Evolutionary conservation across 768 basidiomycete species (phyloP).

Genomic region (Agaricus subrufescens): DNA sequence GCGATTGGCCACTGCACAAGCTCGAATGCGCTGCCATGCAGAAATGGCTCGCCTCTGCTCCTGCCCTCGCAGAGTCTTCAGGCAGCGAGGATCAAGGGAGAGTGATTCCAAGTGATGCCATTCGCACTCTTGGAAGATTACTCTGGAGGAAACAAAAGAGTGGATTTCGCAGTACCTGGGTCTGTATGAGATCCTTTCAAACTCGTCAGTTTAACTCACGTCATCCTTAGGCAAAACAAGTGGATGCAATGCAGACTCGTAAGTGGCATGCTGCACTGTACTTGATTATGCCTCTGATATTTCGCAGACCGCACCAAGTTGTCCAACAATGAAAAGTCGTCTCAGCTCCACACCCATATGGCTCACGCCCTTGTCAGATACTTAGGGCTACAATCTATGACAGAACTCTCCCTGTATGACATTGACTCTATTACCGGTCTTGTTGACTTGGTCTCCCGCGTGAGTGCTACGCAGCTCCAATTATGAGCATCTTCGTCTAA

Average conservation of each 20-base stretch:
- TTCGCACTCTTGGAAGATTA: conserved; percentile 75
- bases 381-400: conserved; percentile 52
- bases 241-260: conserved; percentile 78
- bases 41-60: conserved; percentile 43
- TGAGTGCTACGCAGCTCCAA: conserved; percentile 24
- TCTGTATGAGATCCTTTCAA: conserved; percentile 24
- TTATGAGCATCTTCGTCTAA: neutral
- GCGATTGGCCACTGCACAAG: conserved; percentile 75
- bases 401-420: conserved; percentile 54
- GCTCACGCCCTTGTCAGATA: conserved; percentile 74
- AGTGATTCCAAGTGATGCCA: conserved; percentile 67
- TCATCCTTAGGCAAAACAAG: conserved; percentile 47
- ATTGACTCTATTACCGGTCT: conserved; percentile 57
- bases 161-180: conserved; percentile 53
- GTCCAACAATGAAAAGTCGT: conserved; percentile 22
- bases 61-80: conserved; percentile 22
- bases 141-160: conserved; percentile 60
- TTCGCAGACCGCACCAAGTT: conserved; percentile 53
- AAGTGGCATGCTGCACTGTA: conserved; percentile 19
- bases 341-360: conserved; percentile 60
- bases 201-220: neutral
- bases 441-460: conserved; percentile 68
- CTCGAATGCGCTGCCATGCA: conserved; percentile 71
- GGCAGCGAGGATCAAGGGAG: neutral
- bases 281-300: neutral